Base-by-base conservation (phyloP, 2,329 filamentous ascomycete species). In the Fusarium tanahbumbuense region DNA sequence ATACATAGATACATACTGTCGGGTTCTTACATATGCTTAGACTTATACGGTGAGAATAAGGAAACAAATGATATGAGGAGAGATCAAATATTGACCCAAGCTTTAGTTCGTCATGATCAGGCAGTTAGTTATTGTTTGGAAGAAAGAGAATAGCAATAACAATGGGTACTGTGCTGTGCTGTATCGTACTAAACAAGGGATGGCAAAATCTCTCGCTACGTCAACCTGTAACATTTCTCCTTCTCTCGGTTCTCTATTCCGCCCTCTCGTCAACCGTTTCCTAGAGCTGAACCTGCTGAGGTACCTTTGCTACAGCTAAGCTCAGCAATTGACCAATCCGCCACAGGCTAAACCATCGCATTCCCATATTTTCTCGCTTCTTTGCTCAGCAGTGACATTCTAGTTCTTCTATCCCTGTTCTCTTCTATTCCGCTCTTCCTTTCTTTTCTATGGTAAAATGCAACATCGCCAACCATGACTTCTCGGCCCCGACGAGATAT, bases 341-440 rank as follows among this genome's bases (percentile, higher is more conserved):
- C 30, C 40, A 20, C 30, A 61, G 34, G 48, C 18, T 40, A 22
- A 27, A 56, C 54, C 25, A 53, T 56, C 46, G 27, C 41, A 65
- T 66, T 59, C 55, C 64, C 67, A 70, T 71, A 57, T 54, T 54
- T 69, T 69, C 68, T 69, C 68, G 68, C 68, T 71, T 70, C 49
- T 42, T 55, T 41, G 47, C 58, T 55, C 67, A 57, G 56, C 53
- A 45, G 67, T 70, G 68, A 68, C 64, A 61, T 71, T 15, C 47
- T 37, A 30, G 28, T 30, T 30, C 28, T 30, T 37, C n/a, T 37
- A 56, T 60, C 68, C 63, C 41, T 44, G 34, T 11, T 37, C 10
- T 18, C n/a, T 18, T 37, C 34, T 37, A 53, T 56, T 63, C 63
- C 64, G 32, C 64, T 42, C 30, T 55, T 25, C 41, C 16, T 25